phyloP scores from a whole-genome alignment of 768 basidiomycete genomes.

The Lentinula guzmanii region DNA sequence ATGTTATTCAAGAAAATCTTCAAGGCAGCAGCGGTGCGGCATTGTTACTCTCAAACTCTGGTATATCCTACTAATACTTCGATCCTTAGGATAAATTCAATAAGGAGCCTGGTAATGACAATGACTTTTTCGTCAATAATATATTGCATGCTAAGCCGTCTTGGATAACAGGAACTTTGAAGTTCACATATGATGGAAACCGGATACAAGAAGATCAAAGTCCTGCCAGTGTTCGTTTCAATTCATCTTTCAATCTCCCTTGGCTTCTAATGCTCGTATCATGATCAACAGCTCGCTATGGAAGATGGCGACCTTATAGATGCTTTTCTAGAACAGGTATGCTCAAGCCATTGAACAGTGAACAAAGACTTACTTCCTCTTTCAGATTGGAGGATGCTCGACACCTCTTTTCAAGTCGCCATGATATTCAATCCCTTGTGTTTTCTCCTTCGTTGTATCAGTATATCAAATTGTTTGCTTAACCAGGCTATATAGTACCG shows the following conservation, averaged over 20 bases:
- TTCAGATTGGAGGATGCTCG: not conserved
- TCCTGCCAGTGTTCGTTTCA: conserved; percentile 41
- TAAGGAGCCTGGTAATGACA: conserved; percentile 44
- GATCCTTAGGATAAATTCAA: conserved; percentile 46
- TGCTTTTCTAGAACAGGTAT: conserved; percentile 44
- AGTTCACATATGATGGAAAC: conserved; percentile 51
- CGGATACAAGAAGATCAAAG: conserved; percentile 44
- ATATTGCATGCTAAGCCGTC: not conserved
- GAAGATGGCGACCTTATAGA: conserved; percentile 63
- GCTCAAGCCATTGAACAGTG: not conserved
- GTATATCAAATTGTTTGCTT: not conserved
- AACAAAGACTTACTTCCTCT: not conserved
- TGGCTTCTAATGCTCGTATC: not conserved
- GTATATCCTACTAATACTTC: not conserved
- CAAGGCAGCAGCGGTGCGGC: conserved; percentile 56
- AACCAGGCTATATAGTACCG: not conserved
- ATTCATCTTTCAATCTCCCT: not conserved
- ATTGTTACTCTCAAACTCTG: not conserved
- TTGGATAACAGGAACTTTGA: conserved; percentile 46
- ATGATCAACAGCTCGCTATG: conserved; percentile 38
- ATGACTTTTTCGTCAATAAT: not conserved
- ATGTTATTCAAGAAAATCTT: conserved; percentile 67
- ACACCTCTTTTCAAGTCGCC: too few relatives aligned
- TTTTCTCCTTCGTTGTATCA: not conserved
- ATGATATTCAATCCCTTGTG: not conserved